These are phyloP conservation scores for Cladosporium sp. DNA, from an alignment of 2,329 filamentous ascomycete species.

Conservation along the genomic window DNA sequence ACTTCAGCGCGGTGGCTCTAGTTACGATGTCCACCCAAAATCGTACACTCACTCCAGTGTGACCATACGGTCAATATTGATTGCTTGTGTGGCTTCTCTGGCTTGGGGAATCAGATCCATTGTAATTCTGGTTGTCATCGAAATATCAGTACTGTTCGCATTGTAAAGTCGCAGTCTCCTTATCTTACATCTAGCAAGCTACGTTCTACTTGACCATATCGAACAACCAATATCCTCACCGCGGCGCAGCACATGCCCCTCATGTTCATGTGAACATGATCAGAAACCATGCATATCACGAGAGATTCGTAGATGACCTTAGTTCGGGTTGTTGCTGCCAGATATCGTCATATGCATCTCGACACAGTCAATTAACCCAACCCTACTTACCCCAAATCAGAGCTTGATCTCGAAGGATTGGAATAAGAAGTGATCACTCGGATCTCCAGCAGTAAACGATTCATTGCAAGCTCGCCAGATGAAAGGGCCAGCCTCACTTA, in stretches of 20 bases:
- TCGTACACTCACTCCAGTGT: neutral
- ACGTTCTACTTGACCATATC: neutral
- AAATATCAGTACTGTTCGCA: neutral
- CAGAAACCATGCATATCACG: neutral
- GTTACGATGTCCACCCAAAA: neutral
- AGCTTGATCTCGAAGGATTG: neutral
- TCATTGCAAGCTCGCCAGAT: neutral
- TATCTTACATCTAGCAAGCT: neutral
- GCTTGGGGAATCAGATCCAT: neutral
- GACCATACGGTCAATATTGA: neutral
- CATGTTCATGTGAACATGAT: neutral
- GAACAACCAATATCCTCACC: neutral
- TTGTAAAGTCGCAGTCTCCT: neutral
- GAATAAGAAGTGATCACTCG: neutral
- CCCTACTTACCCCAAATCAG: neutral
- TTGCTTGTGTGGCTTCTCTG: neutral
- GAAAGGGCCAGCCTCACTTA: neutral
- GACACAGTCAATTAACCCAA: neutral
- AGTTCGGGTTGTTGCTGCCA: neutral
- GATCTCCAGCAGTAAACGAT: neutral
- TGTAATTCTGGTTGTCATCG: neutral
- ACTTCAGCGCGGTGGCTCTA: neutral
- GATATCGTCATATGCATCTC: neutral
- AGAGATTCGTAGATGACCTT: neutral
- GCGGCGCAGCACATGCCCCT: neutral